A percentile compares a stretch with the other conserved stretches of the same genome.
Conservation (phyloP, 805 yeast genomes). For the Spathaspora passalidarum region DNA sequence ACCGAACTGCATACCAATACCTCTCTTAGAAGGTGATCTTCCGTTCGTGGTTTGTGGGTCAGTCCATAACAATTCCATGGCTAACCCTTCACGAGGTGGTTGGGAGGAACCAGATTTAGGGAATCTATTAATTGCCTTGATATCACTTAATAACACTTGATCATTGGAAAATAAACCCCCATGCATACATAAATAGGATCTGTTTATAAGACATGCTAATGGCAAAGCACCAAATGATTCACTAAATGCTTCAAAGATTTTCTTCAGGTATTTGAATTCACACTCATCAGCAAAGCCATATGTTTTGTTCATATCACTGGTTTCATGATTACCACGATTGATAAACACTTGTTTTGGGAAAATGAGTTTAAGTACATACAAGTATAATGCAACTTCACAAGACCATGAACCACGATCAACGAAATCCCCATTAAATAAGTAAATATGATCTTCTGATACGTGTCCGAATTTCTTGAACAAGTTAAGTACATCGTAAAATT, state of each 20-base stretch:
- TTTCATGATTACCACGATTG: conserved; percentile 96
- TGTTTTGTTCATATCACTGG: conserved; percentile 93
- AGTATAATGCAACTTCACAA: conserved; percentile 84
- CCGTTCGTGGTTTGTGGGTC: conserved; percentile 86
- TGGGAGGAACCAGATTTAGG: conserved; percentile 51
- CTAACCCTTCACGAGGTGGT: conserved; percentile 88
- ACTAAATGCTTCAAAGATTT: conserved; percentile 76
- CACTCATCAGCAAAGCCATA: conserved; percentile 97
- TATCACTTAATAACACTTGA: conserved; percentile 65
- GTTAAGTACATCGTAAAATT: conserved; percentile 84
- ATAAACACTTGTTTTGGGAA: conserved; percentile 69
- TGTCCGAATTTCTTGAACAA: conserved; percentile 73
- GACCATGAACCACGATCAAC: conserved; percentile 99
- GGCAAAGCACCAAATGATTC: conserved; percentile 87
- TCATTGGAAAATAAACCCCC: conserved; percentile 91
- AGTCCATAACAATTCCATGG: conserved; percentile 97
- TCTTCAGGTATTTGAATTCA: conserved; percentile 80
- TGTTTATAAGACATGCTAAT: conserved; percentile 75
- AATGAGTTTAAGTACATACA: conserved; percentile 72
- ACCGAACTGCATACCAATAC: conserved; percentile 94
- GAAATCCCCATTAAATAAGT: conserved; percentile 93
- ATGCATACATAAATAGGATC: conserved; percentile 83
- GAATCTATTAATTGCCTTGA: conserved; percentile 69
- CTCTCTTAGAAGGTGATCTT: conserved; percentile 85
- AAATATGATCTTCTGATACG: conserved; percentile 65